phyloP scores from a whole-genome alignment of 2,329 filamentous ascomycete genomes.

The Exophiala phaeomuriformis region DNA sequence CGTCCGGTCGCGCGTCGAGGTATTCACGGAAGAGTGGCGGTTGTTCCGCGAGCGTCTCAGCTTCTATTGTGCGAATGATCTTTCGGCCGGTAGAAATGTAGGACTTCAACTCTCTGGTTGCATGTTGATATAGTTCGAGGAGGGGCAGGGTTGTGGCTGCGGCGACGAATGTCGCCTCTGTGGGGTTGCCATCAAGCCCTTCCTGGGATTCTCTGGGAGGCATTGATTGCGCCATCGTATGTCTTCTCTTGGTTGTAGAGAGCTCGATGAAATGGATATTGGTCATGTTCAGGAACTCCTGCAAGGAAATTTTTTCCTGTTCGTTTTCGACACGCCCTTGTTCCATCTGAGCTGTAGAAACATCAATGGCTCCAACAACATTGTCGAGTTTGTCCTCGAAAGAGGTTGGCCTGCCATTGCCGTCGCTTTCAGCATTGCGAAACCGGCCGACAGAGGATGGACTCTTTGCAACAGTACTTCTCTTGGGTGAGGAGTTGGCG shows the following conservation, averaged over 20 bases:
- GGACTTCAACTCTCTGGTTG: constrained; percentile 81
- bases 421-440: constrained; percentile 38
- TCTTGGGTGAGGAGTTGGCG: constrained; percentile 45
- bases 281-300: constrained; percentile 90
- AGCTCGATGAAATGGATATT: constrained; percentile 98
- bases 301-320: constrained; percentile 65
- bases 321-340: constrained; percentile 31
- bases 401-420: constrained; percentile 22
- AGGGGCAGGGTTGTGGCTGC: constrained; percentile 87
- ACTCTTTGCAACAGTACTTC: constrained; percentile 43
- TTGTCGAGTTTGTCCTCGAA: constrained; percentile 30
- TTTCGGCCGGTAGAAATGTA: constrained; percentile 90
- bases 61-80: constrained; percentile 85
- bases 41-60: constrained; percentile 80
- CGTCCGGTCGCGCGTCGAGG: constrained; percentile 71
- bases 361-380: constrained; percentile 27
- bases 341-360: constrained; percentile 21
- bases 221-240: constrained; percentile 52
- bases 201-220: constrained; percentile 6
- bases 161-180: constrained; percentile 49
- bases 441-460: constrained; percentile 52
- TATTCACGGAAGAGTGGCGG: constrained; percentile 90
- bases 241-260: constrained; percentile 86
- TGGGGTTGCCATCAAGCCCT: constrained; percentile 6
- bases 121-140: constrained; percentile 89